Conservation (phyloP, 2,329 filamentous ascomycete species). For the Talaromyces sp. region DNA sequence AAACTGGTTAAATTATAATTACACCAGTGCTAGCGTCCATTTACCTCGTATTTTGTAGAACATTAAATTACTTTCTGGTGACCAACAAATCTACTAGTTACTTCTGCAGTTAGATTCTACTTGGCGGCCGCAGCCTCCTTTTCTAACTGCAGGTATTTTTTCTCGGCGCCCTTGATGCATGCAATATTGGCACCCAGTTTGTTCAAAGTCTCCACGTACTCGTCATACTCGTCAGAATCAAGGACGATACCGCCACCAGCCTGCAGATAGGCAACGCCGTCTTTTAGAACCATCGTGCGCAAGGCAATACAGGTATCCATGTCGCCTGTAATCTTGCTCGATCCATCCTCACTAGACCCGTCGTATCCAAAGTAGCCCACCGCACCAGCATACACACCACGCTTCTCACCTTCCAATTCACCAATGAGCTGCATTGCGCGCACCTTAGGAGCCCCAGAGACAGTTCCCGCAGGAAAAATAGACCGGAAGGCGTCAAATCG, state of each 20-base stretch:
- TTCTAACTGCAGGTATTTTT: slow-evolving; percentile 55
- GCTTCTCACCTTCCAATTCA: slow-evolving; percentile 88
- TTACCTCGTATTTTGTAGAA: neutral
- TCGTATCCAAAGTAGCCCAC: slow-evolving; percentile 96
- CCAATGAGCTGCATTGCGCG: slow-evolving; percentile 96
- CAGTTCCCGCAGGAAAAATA: slow-evolving; percentile 95
- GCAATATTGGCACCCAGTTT: slow-evolving; percentile 88
- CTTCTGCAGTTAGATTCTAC: neutral
- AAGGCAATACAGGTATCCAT: slow-evolving; percentile 87
- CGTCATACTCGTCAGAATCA: slow-evolving; percentile 84
- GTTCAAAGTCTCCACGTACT: slow-evolving; percentile 96
- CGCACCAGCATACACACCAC: slow-evolving; percentile 91
- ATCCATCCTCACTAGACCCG: slow-evolving; percentile 63
- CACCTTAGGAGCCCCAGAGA: slow-evolving; percentile 93
- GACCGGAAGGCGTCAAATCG: slow-evolving; percentile 93
- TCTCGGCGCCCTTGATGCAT: slow-evolving; percentile 81
- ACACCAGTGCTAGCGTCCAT: neutral
- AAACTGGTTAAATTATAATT: neutral
- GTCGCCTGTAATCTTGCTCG: slow-evolving; percentile 65
- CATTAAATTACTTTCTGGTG: neutral
- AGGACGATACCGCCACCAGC: slow-evolving; percentile 85
- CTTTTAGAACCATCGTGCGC: slow-evolving; percentile 91
- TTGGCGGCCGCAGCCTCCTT: slow-evolving; percentile 22
- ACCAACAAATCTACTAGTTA: neutral
- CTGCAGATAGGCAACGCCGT: slow-evolving; percentile 87